Percentiles rank a stretch among this genome's conserved stretches.
These are phyloP conservation scores for Diplosphaera chodatii DNA, from an alignment of 139 green algal genomes.

Conservation along the genomic window DNA sequence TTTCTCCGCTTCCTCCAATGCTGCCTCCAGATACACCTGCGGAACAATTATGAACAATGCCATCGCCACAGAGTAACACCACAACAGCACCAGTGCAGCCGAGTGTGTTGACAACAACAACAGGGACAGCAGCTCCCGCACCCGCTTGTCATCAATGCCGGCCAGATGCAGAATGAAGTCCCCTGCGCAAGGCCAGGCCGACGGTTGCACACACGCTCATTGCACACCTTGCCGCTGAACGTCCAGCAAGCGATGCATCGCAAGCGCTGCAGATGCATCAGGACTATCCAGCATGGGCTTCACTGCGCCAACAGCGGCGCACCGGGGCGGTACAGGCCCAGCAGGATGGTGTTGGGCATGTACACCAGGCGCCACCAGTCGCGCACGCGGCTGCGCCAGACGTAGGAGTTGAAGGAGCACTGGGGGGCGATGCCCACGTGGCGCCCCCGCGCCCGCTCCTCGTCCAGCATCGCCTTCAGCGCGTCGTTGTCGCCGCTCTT, in stretches of 20 bases:
- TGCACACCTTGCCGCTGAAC: too few species aligned
- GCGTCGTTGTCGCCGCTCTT: constrained; percentile 46
- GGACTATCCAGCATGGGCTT: too few species aligned
- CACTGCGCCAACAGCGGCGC: background rate
- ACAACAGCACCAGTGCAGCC: too few species aligned
- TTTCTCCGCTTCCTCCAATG: background rate
- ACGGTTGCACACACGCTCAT: too few species aligned
- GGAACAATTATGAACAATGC: too few species aligned
- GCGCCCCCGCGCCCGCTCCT: background rate
- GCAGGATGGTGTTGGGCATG: constrained; percentile 3
- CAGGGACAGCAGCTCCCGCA: too few species aligned
- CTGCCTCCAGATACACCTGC: background rate
- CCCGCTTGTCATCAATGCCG: constrained; percentile 27
- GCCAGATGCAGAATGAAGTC: constrained; percentile 39
- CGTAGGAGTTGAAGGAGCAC: constrained; percentile 45
- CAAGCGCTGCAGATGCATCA: too few species aligned
- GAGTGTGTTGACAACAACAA: too few species aligned
- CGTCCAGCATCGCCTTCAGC: constrained; percentile 24
- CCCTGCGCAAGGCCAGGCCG: constrained; percentile 14
- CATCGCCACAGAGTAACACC: too few species aligned
- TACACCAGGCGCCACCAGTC: constrained; percentile 13
- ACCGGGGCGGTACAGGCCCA: background rate
- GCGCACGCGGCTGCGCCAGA: constrained; percentile 22
- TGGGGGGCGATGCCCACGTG: constrained; percentile 23
- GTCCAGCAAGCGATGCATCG: too few species aligned